Percentiles rank a stretch among this genome's conserved stretches.
Conservation (phyloP, 805 yeast species). For the Starmerella roubikii region DNA sequence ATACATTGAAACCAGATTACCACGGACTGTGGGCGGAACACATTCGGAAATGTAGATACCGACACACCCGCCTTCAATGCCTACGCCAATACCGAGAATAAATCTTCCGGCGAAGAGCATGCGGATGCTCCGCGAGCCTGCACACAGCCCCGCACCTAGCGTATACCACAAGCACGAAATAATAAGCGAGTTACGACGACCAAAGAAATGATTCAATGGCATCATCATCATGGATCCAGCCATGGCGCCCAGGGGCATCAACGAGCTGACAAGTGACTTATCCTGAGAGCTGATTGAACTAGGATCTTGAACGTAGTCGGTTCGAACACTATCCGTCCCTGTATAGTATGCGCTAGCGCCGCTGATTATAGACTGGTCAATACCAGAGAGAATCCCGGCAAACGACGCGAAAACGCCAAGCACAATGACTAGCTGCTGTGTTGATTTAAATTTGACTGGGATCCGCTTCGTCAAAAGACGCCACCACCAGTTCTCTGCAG, state of each 20-base stretch:
- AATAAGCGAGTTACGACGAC: constrained; percentile 43
- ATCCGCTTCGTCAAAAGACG: constrained; percentile 10
- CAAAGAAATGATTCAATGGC: constrained; percentile 42
- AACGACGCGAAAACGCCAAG: constrained; percentile 46
- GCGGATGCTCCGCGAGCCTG: constrained; percentile 33
- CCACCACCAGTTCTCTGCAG: constrained; percentile 9
- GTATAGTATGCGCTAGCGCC: constrained; percentile 48
- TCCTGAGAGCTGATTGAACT: constrained; percentile 28
- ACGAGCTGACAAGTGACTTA: constrained; percentile 42
- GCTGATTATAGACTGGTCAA: constrained; percentile 53
- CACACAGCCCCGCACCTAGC: constrained; percentile 46
- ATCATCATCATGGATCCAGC: constrained; percentile 48
- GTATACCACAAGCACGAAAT: constrained; percentile 48
- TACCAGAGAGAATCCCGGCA: constrained; percentile 53
- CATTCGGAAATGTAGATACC: constrained; percentile 50
- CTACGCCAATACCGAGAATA: constrained; percentile 49
- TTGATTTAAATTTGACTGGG: constrained; percentile 8
- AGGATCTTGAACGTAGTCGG: too few relatives aligned
- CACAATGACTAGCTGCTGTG: constrained; percentile 33
- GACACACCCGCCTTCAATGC: constrained; percentile 53
- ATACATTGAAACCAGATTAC: constrained; percentile 47
- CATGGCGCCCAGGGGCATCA: constrained; percentile 61
- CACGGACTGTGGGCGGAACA: constrained; percentile 37
- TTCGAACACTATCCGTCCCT: constrained; percentile 31
- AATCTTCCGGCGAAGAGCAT: constrained; percentile 51